A percentile compares a stretch with the other conserved stretches of the same genome.
Conservation (phyloP, 169 alveolate genomes). For the Plasmodium berghei region DNA sequence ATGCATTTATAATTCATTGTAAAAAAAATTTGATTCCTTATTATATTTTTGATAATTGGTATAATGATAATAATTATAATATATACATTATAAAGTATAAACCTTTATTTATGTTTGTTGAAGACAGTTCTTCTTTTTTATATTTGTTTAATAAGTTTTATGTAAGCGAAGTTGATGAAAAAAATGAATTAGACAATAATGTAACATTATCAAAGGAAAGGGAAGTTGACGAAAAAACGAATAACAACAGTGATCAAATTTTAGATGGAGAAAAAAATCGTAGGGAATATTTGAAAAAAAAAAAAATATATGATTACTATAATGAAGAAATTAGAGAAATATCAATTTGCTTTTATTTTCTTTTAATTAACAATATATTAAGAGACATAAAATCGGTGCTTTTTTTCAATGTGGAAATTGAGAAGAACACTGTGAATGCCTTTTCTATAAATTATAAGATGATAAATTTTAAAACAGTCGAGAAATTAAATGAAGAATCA, state of each 20-base stretch:
- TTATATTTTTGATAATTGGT: slow-evolving; percentile 81
- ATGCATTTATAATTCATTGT: slow-evolving; percentile 80
- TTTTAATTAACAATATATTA: slow-evolving; percentile 46
- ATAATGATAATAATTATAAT: slow-evolving; percentile 76
- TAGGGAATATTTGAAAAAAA: slow-evolving; percentile 77
- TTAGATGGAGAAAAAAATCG: slow-evolving; percentile 67
- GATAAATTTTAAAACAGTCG: slow-evolving; percentile 26
- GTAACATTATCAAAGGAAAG: slow-evolving; percentile 14
- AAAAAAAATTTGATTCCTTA: slow-evolving; percentile 78
- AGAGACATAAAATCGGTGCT: slow-evolving; percentile 69
- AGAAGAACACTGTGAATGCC: slow-evolving; percentile 67
- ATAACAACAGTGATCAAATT: slow-evolving; percentile 31
- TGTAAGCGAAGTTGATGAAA: slow-evolving; percentile 52
- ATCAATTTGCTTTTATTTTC: slow-evolving; percentile 60
- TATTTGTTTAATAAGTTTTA: slow-evolving; percentile 79
- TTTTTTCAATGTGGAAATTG: slow-evolving; percentile 51
- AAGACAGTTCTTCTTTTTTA: slow-evolving; percentile 86
- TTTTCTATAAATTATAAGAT: slow-evolving; percentile 64
- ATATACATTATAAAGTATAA: slow-evolving; percentile 76
- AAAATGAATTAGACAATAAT: not conserved
- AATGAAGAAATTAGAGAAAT: slow-evolving; percentile 73
- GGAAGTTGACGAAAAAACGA: slow-evolving; percentile 5
- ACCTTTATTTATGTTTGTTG: slow-evolving; percentile 83
- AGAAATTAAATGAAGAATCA: slow-evolving; percentile 37
- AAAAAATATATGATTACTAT: slow-evolving; percentile 50